These are phyloP conservation scores for Amanita rimosa DNA, from an alignment of 768 basidiomycete species.

Conservation along the genomic window DNA sequence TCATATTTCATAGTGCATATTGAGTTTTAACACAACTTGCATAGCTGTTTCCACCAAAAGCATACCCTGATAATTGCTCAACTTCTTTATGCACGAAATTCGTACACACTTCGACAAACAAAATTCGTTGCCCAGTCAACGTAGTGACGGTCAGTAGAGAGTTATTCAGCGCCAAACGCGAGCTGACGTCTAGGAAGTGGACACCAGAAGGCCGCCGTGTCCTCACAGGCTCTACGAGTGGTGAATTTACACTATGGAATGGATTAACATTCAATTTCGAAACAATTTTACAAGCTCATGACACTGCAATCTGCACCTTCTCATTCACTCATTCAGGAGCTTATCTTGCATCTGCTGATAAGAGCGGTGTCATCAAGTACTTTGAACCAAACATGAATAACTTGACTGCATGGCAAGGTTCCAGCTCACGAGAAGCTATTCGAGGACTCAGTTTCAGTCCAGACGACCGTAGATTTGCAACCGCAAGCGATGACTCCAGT, in stretches of 20 bases:
- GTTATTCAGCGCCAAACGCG: not conserved
- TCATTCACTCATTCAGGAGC: constrained; percentile 88
- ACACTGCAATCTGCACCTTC: constrained; percentile 85
- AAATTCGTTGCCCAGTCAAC: constrained; percentile 94
- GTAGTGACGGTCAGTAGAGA: constrained; percentile 72
- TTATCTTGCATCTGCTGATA: constrained; percentile 89
- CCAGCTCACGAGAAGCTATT: constrained; percentile 78
- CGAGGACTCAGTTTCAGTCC: constrained; percentile 88
- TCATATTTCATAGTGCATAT: constrained; percentile 10
- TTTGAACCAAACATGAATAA: constrained; percentile 99
- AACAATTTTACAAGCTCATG: constrained; percentile 98
- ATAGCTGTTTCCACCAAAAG: constrained; percentile 88
- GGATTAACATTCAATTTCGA: constrained; percentile 99
- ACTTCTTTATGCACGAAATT: constrained; percentile 96
- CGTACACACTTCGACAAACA: constrained; percentile 97
- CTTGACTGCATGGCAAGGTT: constrained; percentile 86
- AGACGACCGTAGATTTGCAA: constrained; percentile 85
- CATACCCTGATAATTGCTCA: constrained; percentile 83
- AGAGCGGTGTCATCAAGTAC: constrained; percentile 93
- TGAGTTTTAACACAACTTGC: constrained; percentile 9
- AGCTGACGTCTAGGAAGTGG: constrained; percentile 48
- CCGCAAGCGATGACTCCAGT: constrained; percentile 91
- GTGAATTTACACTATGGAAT: constrained; percentile 99
- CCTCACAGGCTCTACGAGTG: constrained; percentile 90
- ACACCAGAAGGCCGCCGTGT: constrained; percentile 93